phyloP scores from a whole-genome alignment of 169 alveolate species.

The Cryptosporidium andersoni region DNA sequence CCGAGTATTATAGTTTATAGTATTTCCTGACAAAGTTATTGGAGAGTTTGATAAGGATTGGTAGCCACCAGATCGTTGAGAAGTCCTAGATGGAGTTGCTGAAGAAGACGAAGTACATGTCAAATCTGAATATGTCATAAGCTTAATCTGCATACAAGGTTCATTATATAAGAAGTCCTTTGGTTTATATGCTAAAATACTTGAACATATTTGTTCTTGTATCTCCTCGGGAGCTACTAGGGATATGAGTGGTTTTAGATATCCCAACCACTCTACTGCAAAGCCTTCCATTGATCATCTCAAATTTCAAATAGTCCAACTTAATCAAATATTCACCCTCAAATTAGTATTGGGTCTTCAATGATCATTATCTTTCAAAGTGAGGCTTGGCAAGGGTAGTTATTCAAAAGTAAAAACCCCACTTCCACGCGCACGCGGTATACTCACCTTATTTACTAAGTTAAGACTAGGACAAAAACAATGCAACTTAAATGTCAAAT shows the following conservation, averaged over 20 bases:
- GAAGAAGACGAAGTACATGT: slow-evolving; percentile 10
- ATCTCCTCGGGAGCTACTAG: slow-evolving; percentile 51
- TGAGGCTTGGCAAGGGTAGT: too few relatives aligned
- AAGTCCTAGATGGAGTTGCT: slow-evolving; percentile 34
- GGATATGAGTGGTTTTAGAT: slow-evolving; percentile 55
- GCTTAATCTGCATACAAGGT: slow-evolving; percentile 25
- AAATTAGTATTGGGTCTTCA: neutral
- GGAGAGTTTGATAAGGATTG: slow-evolving; percentile 21
- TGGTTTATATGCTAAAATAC: slow-evolving; percentile 41
- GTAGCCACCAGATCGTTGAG: slow-evolving; percentile 1
- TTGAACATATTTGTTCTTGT: slow-evolving; percentile 11
- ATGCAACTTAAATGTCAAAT: neutral
- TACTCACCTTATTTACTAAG: too few relatives aligned
- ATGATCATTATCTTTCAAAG: neutral
- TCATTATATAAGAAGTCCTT: slow-evolving; percentile 25
- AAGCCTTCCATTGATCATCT: slow-evolving; percentile 60
- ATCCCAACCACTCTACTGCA: slow-evolving; percentile 60
- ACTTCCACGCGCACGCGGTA: too few relatives aligned
- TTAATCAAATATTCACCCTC: neutral
- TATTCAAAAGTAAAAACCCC: too few relatives aligned
- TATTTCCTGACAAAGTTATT: slow-evolving; percentile 9
- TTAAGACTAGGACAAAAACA: neutral
- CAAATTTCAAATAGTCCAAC: neutral
- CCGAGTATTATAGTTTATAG: slow-evolving; percentile 11
- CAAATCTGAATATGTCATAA: slow-evolving; percentile 35